Evolutionary conservation across 2,329 filamentous ascomycete genomes (phyloP).

Genomic region (Scleromitrula shiraiana): DNA sequence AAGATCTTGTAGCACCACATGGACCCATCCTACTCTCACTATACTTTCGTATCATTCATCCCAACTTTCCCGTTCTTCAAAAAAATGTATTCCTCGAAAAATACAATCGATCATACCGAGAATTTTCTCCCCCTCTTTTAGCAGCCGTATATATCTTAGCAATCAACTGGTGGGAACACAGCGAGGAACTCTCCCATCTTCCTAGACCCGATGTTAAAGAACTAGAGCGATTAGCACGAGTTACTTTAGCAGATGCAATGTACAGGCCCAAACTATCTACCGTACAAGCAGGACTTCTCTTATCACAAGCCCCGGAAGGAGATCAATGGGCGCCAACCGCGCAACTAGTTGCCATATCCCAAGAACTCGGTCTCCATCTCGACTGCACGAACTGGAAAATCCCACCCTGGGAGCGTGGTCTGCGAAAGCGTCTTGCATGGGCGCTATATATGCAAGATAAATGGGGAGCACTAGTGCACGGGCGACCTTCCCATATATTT

Average conservation of each 20-base stretch:
- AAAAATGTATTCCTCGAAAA: slow-evolving; percentile 74
- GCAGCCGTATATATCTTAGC: slow-evolving; percentile 79
- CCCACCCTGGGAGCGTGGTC: slow-evolving; percentile 75
- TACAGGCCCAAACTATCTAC: slow-evolving; percentile 75
- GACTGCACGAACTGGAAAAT: slow-evolving; percentile 86
- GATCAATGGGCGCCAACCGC: slow-evolving; percentile 81
- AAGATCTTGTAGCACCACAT: slow-evolving; percentile 67
- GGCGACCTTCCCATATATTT: slow-evolving; percentile 70
- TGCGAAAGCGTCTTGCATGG: slow-evolving; percentile 83
- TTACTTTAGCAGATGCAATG: slow-evolving; percentile 68
- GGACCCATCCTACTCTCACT: slow-evolving; percentile 70
- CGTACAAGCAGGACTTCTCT: slow-evolving; percentile 66
- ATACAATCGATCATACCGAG: slow-evolving; percentile 62
- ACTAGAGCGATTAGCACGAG: slow-evolving; percentile 65
- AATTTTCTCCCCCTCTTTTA: slow-evolving; percentile 68
- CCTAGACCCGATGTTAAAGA: slow-evolving; percentile 64
- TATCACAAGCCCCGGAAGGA: slow-evolving; percentile 67
- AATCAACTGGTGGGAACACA: slow-evolving; percentile 80
- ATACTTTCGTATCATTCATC: slow-evolving; percentile 76
- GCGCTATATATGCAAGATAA: slow-evolving; percentile 92
- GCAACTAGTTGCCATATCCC: slow-evolving; percentile 76
- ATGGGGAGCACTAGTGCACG: slow-evolving; percentile 80
- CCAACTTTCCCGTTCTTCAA: slow-evolving; percentile 74
- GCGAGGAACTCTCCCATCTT: slow-evolving; percentile 53
- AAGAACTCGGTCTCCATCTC: slow-evolving; percentile 82